Evolutionary conservation across 176 grass and related monocot genomes (phyloP).

Genomic region (Zoysia japonica): DNA sequence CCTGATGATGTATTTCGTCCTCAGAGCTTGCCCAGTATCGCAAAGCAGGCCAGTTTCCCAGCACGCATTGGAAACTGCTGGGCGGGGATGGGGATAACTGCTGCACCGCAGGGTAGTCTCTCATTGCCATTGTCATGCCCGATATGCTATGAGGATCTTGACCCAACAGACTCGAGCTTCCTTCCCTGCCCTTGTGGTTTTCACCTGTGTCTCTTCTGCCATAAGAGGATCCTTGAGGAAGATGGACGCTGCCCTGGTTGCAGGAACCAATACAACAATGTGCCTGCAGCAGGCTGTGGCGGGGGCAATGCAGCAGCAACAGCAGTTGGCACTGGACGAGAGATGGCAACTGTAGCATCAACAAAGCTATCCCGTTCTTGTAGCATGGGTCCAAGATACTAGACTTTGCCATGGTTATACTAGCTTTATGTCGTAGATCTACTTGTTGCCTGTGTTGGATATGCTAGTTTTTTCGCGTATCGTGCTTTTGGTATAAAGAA

Average conservation of each 20-base stretch:
- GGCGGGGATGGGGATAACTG: constrained; percentile 32
- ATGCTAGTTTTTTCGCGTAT: constrained; percentile 41
- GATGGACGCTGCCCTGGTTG: constrained; percentile 92
- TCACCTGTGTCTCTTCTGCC: constrained; percentile 89
- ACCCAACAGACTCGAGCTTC: constrained; percentile 85
- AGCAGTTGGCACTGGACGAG: constrained; percentile 29
- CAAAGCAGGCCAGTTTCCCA: constrained; percentile 76
- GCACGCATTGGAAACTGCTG: constrained; percentile 48
- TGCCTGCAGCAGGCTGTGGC: constrained; percentile 17
- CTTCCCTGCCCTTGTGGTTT: constrained; percentile 86
- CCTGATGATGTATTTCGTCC: constrained; percentile 81
- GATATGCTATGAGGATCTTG: constrained; percentile 91
- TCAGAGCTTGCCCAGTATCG: constrained; percentile 80
- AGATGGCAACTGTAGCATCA: constrained; percentile 42
- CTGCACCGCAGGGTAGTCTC: constrained; percentile 46
- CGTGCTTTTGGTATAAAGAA: constrained; percentile 59
- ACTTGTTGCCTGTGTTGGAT: constrained; percentile 37
- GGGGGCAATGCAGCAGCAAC: constrained; percentile 1
- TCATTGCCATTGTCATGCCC: constrained; percentile 67
- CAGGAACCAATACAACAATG: constrained; percentile 78
- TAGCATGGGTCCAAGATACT: constrained; percentile 84
- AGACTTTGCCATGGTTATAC: constrained; percentile 39
- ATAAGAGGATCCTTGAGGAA: constrained; percentile 85
- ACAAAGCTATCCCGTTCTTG: constrained; percentile 64
- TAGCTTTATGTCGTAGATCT: constrained; percentile 41